Evolutionary conservation across 2,329 filamentous ascomycete species (phyloP).

Genomic region (Dactylonectria macrodidyma): DNA sequence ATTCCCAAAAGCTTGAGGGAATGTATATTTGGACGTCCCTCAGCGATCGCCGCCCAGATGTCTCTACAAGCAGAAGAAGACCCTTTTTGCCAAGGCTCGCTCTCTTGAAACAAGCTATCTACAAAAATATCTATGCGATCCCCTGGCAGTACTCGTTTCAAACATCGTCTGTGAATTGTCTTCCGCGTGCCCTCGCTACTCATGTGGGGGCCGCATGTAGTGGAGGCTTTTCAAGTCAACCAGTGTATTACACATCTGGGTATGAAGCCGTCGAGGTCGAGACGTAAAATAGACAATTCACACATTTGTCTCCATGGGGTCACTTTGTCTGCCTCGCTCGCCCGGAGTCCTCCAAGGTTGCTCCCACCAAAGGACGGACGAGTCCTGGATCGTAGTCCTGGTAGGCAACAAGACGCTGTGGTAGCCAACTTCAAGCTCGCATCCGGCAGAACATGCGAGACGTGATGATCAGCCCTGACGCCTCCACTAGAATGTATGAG

Average conservation of each 20-base stretch:
- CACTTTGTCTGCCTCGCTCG: neutral
- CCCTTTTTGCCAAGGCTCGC: neutral
- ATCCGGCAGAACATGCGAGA: neutral
- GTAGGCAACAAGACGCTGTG: neutral
- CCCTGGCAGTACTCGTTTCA: constrained; percentile 22
- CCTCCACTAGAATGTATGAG: too few relatives aligned
- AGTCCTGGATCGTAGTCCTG: constrained; percentile 33
- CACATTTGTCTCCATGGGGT: neutral
- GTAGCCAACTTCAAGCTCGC: constrained; percentile 3
- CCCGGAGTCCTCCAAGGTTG: neutral
- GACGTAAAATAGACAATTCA: neutral
- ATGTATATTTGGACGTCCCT: constrained; percentile 37
- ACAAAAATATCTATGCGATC: constrained; percentile 3
- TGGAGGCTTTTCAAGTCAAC: neutral
- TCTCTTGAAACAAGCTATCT: constrained; percentile 20
- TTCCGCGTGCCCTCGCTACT: neutral
- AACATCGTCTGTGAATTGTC: constrained; percentile 11
- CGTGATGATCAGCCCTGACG: too few relatives aligned
- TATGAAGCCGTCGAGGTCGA: neutral
- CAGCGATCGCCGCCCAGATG: neutral
- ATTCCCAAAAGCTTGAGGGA: constrained; percentile 32
- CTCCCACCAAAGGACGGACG: neutral
- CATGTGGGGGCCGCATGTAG: neutral
- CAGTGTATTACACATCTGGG: too few relatives aligned
- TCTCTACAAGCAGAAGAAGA: neutral